Base-by-base conservation (phyloP, 805 yeast species). In the Candida nanaspora region DNA sequence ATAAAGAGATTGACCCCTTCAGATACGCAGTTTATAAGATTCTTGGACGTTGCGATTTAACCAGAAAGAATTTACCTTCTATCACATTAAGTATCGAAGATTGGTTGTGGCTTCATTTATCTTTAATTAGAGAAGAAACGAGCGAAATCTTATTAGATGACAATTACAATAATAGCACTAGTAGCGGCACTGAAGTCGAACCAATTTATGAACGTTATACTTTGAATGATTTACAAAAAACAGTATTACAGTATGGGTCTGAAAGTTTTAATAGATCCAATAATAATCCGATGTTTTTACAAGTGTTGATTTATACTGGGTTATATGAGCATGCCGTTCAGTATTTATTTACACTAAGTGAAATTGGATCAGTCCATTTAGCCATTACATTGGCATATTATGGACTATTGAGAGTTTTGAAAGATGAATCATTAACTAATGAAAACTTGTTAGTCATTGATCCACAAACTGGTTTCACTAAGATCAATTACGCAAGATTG, bases 101-200 rank as follows among this genome's bases (percentile, higher is more conserved):
- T 63, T 91, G 98, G 98, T 61, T 91, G 38, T 91, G 98, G 98
- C 77, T 85, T 56, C 97, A 93, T 61, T 70, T 93, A 42, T 72
- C 79, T 61, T 69, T 91, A 23, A 77, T 85, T 14, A 76, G 80
- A 41, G 91, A 86, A 52, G 73, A 67, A 35, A n/a, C 15, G 6
- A 22, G 56, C 44, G 13, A 31, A n/a, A 8, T 23, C 27, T 14
- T 50, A 30, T 63, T 61, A 14, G 46, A 45, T 5, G 47, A 43
- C n/a, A 48, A 43, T 25, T 8, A 14, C 9, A 15, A 3, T 25
- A 13, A 14, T 4, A 21, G n/a, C 7, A 6, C 3, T 5, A 21
- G 18, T 22, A 8, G 6, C 4, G n/a, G 40, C 13, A 38, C 42
- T 15, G 69, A 62, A 15, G 69, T 66, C 23, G 76, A 69, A 38